Base-by-base conservation (phyloP, 129 eudicot genomes). In the Cynara cardunculus region DNA sequence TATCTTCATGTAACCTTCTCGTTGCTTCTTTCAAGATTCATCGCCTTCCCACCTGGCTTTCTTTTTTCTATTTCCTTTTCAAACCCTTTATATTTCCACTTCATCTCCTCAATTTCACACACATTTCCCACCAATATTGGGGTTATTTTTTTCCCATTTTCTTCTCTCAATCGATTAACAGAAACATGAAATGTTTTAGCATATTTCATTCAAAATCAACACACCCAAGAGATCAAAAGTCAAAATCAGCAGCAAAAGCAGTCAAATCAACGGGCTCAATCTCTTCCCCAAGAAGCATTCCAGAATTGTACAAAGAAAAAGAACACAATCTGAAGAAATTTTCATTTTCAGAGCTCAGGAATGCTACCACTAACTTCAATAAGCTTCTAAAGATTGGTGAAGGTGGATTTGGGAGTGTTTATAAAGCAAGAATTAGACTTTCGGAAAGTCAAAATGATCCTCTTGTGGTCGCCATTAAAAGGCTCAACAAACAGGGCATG, bases 401-500 rank as follows among this genome's bases (percentile, higher is more conserved):
- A 85, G 98, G 98, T 71, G 98, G 98, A 2, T 93, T 91, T 82
- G 98, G 98, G 35, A 85, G 83, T 77, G 98, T 93, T 68, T 93
- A 93, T 83, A 93, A 91, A 81, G 98, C 92, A 74, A 75, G 90
- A 28, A 83, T 93, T 73, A 81, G 39, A 78, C 87, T 87, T 79
- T 71, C 53, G 14, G 76, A 87, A 84, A 87, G 69, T 16, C 83
- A 87, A 59, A 84, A 25, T 0, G 83, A 83, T 49, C 89, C 90
- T 74, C 75, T 78, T 53, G 89, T 86, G 30, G 91, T 91, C 72
- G 98, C 98, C 84, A 86, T 93, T 72, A 93, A 93, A 87, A 89
- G 85, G 84, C 98, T 93, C 67, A 89, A 91, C 75, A 86, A 75
- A 31, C 83, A 87, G 21, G 93, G 98, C 19, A 81, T 87, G 89